phyloP scores from a whole-genome alignment of 805 yeast species.

The Candida maris region DNA sequence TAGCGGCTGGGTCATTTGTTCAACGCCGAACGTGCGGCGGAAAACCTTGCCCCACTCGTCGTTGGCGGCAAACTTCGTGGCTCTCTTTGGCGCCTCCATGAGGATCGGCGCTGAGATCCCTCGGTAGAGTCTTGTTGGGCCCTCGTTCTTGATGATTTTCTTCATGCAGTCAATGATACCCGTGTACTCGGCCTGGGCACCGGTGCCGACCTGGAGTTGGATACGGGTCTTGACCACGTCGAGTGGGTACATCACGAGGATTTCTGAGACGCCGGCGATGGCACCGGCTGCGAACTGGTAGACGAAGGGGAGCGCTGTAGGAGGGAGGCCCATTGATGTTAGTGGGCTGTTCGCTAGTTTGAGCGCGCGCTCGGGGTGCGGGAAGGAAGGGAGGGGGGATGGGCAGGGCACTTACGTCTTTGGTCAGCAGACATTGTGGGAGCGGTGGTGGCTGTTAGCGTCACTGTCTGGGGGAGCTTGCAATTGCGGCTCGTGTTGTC shows the following conservation, averaged over 20 bases:
- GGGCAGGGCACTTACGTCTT: conserved; percentile 25
- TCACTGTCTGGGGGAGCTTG: too few species aligned
- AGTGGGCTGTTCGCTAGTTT: neutral
- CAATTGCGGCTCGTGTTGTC: too few species aligned
- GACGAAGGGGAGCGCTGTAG: conserved; percentile 69
- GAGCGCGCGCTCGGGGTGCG: too few species aligned
- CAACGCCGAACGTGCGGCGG: conserved; percentile 63
- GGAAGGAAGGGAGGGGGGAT: too few species aligned
- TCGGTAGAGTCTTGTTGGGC: conserved; percentile 76
- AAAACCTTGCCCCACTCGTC: conserved; percentile 93
- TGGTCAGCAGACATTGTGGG: conserved; percentile 13
- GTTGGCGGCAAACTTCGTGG: conserved; percentile 96
- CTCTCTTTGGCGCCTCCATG: conserved; percentile 99
- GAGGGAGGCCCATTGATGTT: conserved; percentile 8
- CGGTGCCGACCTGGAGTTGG: conserved; percentile 69
- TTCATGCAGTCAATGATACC: conserved; percentile 83
- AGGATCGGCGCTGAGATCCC: conserved; percentile 95
- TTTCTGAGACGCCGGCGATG: conserved; percentile 97
- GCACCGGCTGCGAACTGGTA: conserved; percentile 91
- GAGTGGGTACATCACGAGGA: conserved; percentile 91
- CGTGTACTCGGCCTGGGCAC: conserved; percentile 58
- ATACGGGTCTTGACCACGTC: conserved; percentile 97
- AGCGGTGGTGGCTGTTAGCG: neutral
- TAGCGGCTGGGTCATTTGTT: conserved; percentile 70
- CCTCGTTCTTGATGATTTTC: conserved; percentile 84